Percentiles rank a stretch among this genome's conserved stretches.
Evolutionary conservation across 169 alveolate species (phyloP).

Genomic region (Babesia bigemina): DNA sequence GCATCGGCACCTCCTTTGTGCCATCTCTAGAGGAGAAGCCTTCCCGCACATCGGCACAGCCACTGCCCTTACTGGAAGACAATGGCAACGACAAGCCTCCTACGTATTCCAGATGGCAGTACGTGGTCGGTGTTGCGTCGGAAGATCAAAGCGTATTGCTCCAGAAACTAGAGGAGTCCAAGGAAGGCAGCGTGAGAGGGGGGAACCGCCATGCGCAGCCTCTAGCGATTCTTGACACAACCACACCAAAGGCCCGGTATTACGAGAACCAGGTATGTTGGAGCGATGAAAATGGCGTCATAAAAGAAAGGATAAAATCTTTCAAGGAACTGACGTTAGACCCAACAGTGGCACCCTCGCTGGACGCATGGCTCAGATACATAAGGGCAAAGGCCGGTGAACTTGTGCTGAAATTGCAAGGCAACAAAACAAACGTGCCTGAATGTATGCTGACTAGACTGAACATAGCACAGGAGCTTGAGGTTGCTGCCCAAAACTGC

Average conservation of each 20-base stretch:
- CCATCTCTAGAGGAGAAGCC: constrained; percentile 41
- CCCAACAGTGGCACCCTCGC: constrained; percentile 9
- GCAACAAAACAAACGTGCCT: constrained; percentile 13
- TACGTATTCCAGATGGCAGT: constrained; percentile 34
- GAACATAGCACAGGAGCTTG: constrained; percentile 8
- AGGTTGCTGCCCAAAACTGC: constrained; percentile 23
- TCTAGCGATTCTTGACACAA: constrained; percentile 2
- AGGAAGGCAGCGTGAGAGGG: background rate
- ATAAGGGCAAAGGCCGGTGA: constrained; percentile 24
- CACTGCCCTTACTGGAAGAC: background rate
- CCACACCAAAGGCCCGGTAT: background rate
- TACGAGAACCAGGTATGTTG: background rate
- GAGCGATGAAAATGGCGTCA: background rate
- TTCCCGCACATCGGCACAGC: background rate
- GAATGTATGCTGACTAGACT: constrained; percentile 24
- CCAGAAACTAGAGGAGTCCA: constrained; percentile 9
- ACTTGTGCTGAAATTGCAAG: constrained; percentile 12
- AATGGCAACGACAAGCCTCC: constrained; percentile 20
- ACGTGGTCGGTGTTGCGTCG: constrained; percentile 29
- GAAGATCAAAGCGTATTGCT: constrained; percentile 22
- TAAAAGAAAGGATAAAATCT: constrained; percentile 1
- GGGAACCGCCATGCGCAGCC: background rate
- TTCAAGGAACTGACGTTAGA: constrained; percentile 18
- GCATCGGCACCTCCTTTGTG: constrained; percentile 30
- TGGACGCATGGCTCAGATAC: constrained; percentile 33